Evolutionary conservation across 441 rosid species (phyloP).

Genomic region (Gossypium schwendimanii): DNA sequence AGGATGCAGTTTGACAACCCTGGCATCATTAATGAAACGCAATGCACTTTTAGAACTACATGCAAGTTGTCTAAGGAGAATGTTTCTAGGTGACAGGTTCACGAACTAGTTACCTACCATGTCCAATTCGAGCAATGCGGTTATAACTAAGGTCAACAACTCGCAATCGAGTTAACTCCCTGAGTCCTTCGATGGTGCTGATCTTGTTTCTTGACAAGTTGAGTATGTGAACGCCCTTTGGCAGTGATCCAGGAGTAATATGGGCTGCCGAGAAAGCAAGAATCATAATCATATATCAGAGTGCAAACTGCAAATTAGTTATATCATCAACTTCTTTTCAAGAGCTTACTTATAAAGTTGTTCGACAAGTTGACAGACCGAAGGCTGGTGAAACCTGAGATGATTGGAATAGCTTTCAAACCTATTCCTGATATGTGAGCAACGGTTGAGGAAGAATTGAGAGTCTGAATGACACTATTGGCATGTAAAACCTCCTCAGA

Average conservation of each 20-base stretch:
- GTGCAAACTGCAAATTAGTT: neutral
- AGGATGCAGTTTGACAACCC: constrained; percentile 80
- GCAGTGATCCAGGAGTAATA: constrained; percentile 64
- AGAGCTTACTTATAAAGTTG: constrained; percentile 68
- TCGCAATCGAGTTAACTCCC: constrained; percentile 74
- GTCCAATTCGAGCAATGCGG: constrained; percentile 80
- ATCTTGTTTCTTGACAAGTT: constrained; percentile 84
- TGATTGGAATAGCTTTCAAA: constrained; percentile 68
- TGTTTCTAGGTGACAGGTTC: neutral
- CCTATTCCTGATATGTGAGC: constrained; percentile 77
- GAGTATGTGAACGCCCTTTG: constrained; percentile 76
- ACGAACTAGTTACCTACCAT: constrained; percentile 40
- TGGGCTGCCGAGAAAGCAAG: constrained; percentile 42
- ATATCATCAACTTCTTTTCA: neutral
- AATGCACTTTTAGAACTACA: constrained; percentile 5
- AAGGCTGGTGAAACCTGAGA: constrained; percentile 65
- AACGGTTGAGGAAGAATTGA: constrained; percentile 72
- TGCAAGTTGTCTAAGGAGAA: neutral
- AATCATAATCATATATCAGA: neutral
- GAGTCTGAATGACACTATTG: constrained; percentile 60
- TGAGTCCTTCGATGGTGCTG: constrained; percentile 68
- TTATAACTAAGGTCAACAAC: constrained; percentile 85
- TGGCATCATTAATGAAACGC: constrained; percentile 20
- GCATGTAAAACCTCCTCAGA: constrained; percentile 65
- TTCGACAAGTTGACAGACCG: constrained; percentile 72